These are phyloP conservation scores for Coniochaeta sp. DNA, from an alignment of 2,329 filamentous ascomycete genomes.

Conservation along the genomic window DNA sequence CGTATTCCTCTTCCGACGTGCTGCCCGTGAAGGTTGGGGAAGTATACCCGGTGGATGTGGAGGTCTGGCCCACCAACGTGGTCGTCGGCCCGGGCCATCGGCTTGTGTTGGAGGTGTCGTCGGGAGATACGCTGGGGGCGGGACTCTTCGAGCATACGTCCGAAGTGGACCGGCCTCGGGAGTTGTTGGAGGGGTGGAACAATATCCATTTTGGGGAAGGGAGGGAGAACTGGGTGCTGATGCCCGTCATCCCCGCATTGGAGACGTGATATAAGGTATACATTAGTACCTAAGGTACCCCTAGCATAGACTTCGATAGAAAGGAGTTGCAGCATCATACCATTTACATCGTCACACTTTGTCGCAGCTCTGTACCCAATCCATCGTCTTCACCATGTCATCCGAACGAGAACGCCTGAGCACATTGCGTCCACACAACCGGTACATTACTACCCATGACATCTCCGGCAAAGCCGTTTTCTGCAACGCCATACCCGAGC, in stretches of 20 bases:
- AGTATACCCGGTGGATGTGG: slow-evolving; percentile 53
- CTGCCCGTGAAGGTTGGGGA: slow-evolving; percentile 45
- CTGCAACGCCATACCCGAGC: too few species aligned
- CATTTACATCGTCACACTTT: too few species aligned
- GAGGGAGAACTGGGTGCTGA: slow-evolving; percentile 41
- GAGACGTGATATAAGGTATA: too few species aligned
- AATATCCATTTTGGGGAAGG: slow-evolving; percentile 44
- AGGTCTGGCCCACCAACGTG: slow-evolving; percentile 60
- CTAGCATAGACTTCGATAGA: too few species aligned
- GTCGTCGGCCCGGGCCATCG: slow-evolving; percentile 40
- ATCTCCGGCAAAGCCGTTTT: too few species aligned
- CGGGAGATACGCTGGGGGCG: slow-evolving; percentile 52
- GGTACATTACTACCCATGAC: too few species aligned
- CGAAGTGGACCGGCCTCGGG: slow-evolving; percentile 43
- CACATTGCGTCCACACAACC: too few species aligned
- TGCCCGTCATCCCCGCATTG: slow-evolving; percentile 46
- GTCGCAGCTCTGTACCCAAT: too few species aligned
- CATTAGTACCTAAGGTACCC: too few species aligned
- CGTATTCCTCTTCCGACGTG: slow-evolving; percentile 53
- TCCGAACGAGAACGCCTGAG: too few species aligned
- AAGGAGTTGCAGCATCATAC: too few species aligned
- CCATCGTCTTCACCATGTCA: too few species aligned
- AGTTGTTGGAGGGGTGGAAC: slow-evolving; percentile 51
- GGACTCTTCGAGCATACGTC: slow-evolving; percentile 50
- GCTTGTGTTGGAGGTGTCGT: slow-evolving; percentile 48